These are phyloP conservation scores for Candida rishiriensis DNA, from an alignment of 805 yeast species.

Conservation along the genomic window DNA sequence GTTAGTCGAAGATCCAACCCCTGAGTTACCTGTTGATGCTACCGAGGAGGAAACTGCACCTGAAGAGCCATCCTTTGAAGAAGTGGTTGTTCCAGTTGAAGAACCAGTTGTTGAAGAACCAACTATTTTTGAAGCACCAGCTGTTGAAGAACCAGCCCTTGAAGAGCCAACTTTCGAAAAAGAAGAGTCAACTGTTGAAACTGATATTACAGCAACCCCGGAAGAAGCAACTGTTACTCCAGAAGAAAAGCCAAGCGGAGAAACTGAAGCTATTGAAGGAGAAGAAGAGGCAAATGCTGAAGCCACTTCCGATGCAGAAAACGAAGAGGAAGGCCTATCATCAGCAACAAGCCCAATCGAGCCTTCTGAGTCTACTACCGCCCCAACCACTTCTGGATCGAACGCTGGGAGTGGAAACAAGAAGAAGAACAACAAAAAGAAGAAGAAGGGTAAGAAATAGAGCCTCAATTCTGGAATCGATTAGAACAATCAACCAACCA, in stretches of 20 bases:
- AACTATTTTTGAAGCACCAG: conserved; percentile 1
- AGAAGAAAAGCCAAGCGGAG: conserved; percentile 5
- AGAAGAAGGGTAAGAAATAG: conserved; percentile 28
- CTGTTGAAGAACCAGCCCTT: not conserved
- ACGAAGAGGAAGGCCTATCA: not conserved
- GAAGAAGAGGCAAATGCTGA: conserved; percentile 4
- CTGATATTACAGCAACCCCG: not conserved
- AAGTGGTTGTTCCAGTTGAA: not conserved
- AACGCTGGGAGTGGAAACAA: not conserved
- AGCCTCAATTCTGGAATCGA: not conserved
- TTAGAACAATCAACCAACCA: not conserved
- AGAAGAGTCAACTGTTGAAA: not conserved
- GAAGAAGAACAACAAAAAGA: conserved; percentile 26
- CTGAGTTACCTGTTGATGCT: conserved; percentile 1
- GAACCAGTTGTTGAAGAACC: conserved; percentile 2
- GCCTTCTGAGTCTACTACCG: not conserved
- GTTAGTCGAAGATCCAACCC: conserved; percentile 2
- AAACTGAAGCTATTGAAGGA: not conserved
- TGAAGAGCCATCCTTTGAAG: conserved; percentile 3
- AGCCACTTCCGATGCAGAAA: conserved; percentile 1
- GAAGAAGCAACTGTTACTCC: conserved; percentile 1
- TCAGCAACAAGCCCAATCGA: too few species aligned
- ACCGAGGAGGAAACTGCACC: conserved; percentile 4
- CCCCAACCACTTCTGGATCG: not conserved
- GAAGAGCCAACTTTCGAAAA: not conserved